Evolutionary conservation across 257 asterid species (phyloP).

Genomic region (Striga asiatica): DNA sequence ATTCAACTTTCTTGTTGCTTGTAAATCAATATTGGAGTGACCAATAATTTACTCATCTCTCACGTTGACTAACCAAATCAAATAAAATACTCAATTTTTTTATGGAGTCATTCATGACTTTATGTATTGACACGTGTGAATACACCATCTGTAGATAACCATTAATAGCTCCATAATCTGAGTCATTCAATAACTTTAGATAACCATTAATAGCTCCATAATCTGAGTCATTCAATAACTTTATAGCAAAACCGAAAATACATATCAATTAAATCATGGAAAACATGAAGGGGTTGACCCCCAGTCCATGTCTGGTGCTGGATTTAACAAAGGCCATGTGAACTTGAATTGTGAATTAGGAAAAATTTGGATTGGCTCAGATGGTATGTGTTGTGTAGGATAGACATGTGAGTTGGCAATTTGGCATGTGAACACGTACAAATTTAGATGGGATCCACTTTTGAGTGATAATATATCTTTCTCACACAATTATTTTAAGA

Average conservation of each 20-base stretch:
- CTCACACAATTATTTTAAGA: no score
- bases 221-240: no score
- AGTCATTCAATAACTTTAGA: no score
- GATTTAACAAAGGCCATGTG: conserved; percentile 11
- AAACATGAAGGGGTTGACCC: conserved; percentile 1
- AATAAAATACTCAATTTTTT: neutral
- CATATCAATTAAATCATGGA: neutral
- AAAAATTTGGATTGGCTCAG: neutral
- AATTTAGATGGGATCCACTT: no score
- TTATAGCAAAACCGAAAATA: neutral
- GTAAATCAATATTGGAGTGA: neutral
- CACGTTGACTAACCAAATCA: neutral
- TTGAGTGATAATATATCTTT: no score
- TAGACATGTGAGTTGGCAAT: conserved; percentile 16
- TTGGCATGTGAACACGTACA: no score
- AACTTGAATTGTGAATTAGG: neutral
- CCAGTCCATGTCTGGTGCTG: conserved; percentile 24
- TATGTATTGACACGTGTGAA: no score
- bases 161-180: no score
- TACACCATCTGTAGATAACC: no score
- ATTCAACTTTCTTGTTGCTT: neutral
- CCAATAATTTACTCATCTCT: neutral
- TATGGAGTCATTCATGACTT: no score
- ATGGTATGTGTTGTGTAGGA: neutral
- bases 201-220: neutral